phyloP scores from a whole-genome alignment of 371 early-diverging fungal species.

The Umbelopsis sp. region DNA sequence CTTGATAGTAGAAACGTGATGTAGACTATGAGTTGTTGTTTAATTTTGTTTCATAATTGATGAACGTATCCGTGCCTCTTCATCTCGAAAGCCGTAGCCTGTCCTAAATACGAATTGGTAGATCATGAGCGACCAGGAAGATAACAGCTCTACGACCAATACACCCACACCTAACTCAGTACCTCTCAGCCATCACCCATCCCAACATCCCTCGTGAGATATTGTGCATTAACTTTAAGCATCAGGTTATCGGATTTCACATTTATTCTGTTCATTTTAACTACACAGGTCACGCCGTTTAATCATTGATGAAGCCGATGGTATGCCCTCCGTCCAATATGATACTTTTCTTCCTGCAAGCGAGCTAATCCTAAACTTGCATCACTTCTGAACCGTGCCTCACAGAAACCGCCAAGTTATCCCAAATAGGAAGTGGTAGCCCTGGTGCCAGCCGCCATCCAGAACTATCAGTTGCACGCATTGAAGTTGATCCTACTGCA shows the following conservation, averaged over 20 bases:
- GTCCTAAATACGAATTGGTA: not conserved
- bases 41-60: conserved; percentile 3
- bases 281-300: not conserved
- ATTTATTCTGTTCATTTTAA: not conserved
- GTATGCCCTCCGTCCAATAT: not conserved
- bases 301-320: not conserved
- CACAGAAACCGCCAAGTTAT: not conserved
- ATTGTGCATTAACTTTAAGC: not conserved
- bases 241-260: not conserved
- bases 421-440: conserved; percentile 1
- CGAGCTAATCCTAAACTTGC: not conserved
- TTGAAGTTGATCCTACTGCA: conserved; percentile 4
- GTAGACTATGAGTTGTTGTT: not conserved
- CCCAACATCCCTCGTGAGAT: not conserved
- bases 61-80: conserved; percentile 5
- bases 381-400: too few relatives aligned
- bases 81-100: not conserved
- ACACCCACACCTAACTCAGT: not conserved
- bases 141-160: not conserved
- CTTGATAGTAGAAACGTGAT: conserved; percentile 15
- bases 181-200: not conserved
- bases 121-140: not conserved
- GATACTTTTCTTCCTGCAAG: not conserved
- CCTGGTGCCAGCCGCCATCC: not conserved
- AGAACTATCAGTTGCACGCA: not conserved